Percentiles rank a stretch among this genome's conserved stretches.
Evolutionary conservation across 2,329 filamentous ascomycete genomes (phyloP).

Genomic region (Aspergillus aculeatinus): DNA sequence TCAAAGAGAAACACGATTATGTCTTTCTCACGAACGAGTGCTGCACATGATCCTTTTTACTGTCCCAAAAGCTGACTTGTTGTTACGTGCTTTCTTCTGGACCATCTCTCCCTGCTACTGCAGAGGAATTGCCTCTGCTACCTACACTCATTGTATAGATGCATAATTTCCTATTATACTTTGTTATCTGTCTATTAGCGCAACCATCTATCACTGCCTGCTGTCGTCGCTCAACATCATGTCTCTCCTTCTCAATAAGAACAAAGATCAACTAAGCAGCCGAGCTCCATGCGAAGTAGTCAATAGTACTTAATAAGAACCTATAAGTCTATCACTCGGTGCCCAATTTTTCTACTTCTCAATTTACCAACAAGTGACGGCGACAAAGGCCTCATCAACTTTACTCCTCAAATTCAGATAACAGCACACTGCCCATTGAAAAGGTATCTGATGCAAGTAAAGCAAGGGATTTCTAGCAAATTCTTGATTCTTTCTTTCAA

Average conservation of each 20-base stretch:
- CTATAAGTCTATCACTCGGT: too few relatives aligned
- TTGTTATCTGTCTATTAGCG: not conserved
- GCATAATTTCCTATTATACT: not conserved
- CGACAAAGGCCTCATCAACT: not conserved
- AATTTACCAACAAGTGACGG: not conserved
- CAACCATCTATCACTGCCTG: too few relatives aligned
- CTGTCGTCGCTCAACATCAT: not conserved
- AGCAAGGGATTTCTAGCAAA: not conserved
- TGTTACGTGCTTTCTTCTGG: not conserved
- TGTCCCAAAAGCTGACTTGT: not conserved
- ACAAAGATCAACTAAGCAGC: too few relatives aligned
- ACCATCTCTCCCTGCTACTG: not conserved
- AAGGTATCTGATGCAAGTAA: slow-evolving; percentile 3
- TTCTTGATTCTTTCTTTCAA: not conserved
- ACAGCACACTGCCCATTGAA: not conserved
- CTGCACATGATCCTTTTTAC: not conserved
- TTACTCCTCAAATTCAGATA: not conserved
- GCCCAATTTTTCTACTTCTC: too few relatives aligned
- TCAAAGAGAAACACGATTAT: not conserved
- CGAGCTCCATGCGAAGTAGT: too few relatives aligned
- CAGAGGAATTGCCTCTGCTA: not conserved
- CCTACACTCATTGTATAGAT: not conserved
- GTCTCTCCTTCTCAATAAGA: not conserved
- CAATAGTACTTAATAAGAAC: too few relatives aligned
- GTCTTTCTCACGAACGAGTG: not conserved